Conservation (phyloP, 2,329 filamentous ascomycete species). For the Cladophialophora chaetospira region DNA sequence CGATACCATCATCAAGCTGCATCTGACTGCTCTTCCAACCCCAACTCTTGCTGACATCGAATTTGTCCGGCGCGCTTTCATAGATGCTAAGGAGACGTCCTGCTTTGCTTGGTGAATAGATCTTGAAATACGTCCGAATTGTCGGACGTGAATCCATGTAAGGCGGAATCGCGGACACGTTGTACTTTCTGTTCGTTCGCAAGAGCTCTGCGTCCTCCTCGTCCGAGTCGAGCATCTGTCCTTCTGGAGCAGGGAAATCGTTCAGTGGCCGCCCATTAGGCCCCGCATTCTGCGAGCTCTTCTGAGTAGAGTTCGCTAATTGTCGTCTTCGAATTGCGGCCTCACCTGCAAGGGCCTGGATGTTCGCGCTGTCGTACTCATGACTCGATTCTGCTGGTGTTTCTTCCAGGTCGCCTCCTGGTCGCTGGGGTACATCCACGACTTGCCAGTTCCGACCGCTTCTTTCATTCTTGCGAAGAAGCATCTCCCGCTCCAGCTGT, state of each 20-base stretch:
- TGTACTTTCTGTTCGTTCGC: conserved; percentile 33
- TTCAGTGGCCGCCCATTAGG: not conserved
- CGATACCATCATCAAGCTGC: conserved; percentile 90
- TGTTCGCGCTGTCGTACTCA: conserved; percentile 23
- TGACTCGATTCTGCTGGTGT: conserved; percentile 17
- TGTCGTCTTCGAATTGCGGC: conserved; percentile 35
- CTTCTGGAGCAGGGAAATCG: not conserved
- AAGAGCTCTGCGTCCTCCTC: conserved; percentile 35
- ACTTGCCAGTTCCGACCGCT: conserved; percentile 26
- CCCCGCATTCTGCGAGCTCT: conserved; percentile 32
- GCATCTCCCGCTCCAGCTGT: conserved; percentile 56
- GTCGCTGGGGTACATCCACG: conserved; percentile 36
- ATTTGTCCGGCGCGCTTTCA: conserved; percentile 59
- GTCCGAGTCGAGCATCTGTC: conserved; percentile 35
- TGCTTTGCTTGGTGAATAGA: conserved; percentile 61
- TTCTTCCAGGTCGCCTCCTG: conserved; percentile 23
- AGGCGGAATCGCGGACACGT: conserved; percentile 51
- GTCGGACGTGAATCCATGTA: conserved; percentile 59
- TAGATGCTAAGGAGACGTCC: conserved; percentile 62
- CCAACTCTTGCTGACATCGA: conserved; percentile 64
- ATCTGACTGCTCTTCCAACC: conserved; percentile 64
- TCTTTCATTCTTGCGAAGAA: conserved; percentile 43
- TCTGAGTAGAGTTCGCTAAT: conserved; percentile 26
- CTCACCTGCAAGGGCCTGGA: conserved; percentile 13
- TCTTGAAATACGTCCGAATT: conserved; percentile 64